These are phyloP conservation scores for Lachancea quebecensis DNA, from an alignment of 805 yeast genomes.

Conservation along the genomic window DNA sequence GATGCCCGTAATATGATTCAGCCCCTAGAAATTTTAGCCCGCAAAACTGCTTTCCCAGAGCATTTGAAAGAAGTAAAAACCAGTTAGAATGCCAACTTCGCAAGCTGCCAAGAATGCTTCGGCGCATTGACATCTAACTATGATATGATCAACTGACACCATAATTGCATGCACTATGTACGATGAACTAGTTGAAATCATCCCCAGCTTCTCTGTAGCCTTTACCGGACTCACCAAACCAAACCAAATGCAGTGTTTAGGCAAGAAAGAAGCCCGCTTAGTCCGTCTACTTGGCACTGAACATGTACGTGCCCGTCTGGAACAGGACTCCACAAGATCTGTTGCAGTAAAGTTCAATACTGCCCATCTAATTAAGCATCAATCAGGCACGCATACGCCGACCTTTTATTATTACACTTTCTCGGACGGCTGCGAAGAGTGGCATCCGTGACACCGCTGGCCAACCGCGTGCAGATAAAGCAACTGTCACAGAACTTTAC, in stretches of 20 bases:
- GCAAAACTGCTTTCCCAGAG: too few relatives aligned
- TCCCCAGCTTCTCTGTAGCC: not conserved
- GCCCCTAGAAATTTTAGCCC: too few relatives aligned
- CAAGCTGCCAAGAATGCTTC: too few relatives aligned
- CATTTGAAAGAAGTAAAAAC: too few relatives aligned
- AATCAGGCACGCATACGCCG: conserved; percentile 4
- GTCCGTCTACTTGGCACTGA: conserved; percentile 12
- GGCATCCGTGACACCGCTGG: conserved; percentile 30
- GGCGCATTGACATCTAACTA: too few relatives aligned
- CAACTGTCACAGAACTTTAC: conserved; percentile 20
- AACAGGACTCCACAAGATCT: conserved; percentile 12
- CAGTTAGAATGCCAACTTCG: too few relatives aligned
- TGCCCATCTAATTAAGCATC: conserved; percentile 16
- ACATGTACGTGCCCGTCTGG: conserved; percentile 12
- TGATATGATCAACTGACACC: too few relatives aligned
- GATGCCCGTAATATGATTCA: too few relatives aligned
- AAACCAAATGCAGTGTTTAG: conserved; percentile 6
- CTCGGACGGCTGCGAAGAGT: conserved; percentile 22
- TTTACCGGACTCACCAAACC: not conserved
- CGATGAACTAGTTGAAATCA: too few relatives aligned
- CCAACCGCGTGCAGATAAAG: not conserved
- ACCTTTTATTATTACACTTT: conserved; percentile 15
- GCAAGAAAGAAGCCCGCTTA: conserved; percentile 15
- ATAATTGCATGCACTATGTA: too few relatives aligned
- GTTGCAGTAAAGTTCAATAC: conserved; percentile 22